Evolutionary conservation across 768 basidiomycete species (phyloP), one percentile per base, ranked within the genome.

Genomic region (Russula compacta): DNA sequence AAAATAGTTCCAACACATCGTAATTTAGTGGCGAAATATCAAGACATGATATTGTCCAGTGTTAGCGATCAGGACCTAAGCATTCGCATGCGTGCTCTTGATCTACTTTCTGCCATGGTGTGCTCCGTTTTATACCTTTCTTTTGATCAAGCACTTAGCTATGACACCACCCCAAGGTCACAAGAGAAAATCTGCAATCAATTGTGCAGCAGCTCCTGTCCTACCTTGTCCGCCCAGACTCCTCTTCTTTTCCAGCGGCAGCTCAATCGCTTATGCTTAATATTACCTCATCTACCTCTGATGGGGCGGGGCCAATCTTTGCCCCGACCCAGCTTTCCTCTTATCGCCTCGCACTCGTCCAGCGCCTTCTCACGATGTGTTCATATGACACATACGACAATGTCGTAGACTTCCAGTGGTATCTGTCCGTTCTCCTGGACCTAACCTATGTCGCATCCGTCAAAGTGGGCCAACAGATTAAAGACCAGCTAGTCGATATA

Each of bases 341-440:
- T 2, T 98, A 98, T 69, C 89, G 97, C 17, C 79, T 93, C 21
- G 82, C 85, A 46, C 81, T 98, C 36, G 81, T 90, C 9, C 84
- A 88, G 65, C 81, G 84, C 17, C 89, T 98, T 63, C 78, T 98
- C n/a, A 75, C 78, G n/a, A 89, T 98, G 67, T 87, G 91, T 59
- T 88, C 91, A 2, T 81, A 83, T 58, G 84, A 84, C 40, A 88
- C 86, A 21, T 98, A 95, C 70, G 85, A 86, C 55, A 88, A 93
- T 68, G 80, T 99, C 32, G 79, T 81, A 48, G 95, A 98, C 73
- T 98, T 98, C 69, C 92, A 98, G 70, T 99, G 97, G 95, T 97
- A 93, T 71, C 79, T 98, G 21, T 97, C 95, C 5, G 92, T 95
- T 8, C 83, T 98, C 33, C 82, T 98, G 49, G 94, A 98, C 69